Base-by-base conservation (phyloP, 805 yeast species). In the Blastobotrys parvus region DNA sequence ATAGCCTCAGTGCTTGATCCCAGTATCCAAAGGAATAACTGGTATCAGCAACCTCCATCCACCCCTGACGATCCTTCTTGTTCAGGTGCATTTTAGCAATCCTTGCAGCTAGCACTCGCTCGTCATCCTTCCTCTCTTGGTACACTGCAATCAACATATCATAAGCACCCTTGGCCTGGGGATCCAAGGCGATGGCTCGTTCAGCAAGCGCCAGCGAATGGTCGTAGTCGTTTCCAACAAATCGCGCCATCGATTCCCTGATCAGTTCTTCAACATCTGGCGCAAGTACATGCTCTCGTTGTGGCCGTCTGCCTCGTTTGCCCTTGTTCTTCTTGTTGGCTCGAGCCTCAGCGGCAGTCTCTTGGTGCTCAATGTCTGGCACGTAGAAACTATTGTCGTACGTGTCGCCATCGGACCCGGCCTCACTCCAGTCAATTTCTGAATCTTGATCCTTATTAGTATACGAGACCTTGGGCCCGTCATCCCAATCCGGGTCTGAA, bases 11-110 rank as follows among this genome's bases (percentile, higher is more conserved):
- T 2, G 67, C 67, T 39, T 83, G 82, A 50, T 80, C 77, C 39
- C 73, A 62, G 37, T 78, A 69, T 1, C 87, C 89, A 47, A 78
- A 80, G 41, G 74, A 66, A 44, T 77, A 71, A 50, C 83, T 81
- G 38, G 90, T 83, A 55, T 85, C 95, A 38, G 96, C 97, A 36
- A 88, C 64, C 0, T 94, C 83, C 54, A 83, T 81, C 67, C 89
- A 89, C 0, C 96, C 96, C 36, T 83, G 77, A 59, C 77, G 81
- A 58, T 84, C 82, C 50, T 75, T 75, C 11, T 85, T 80, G 56
- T 88, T 95, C 42, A 78, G 69, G 52, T 80, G 78, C 46, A 90
- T 79, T 10, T 87, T 94, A 47, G 55, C 50, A 4, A 55, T 43
- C 34, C 55, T 51, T 7, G 70, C 70, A 2, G 56, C 49, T 29